Base-by-base conservation (phyloP, 2,329 filamentous ascomycete species). In the Clarireedia hainanense region DNA sequence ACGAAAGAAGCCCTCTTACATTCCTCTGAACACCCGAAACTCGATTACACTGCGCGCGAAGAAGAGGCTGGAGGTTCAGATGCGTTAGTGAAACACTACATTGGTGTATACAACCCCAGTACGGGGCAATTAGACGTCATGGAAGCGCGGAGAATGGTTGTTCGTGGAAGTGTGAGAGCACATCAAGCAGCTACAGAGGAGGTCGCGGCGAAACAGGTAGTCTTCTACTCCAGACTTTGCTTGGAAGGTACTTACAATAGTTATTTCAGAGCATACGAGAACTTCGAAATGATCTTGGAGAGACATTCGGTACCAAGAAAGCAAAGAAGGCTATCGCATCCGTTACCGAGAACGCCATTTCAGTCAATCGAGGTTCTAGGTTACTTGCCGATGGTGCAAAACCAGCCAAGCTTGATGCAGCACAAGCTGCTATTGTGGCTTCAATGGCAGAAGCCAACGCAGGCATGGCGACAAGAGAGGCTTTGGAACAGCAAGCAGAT, bases 251-350 rank as follows among this genome's bases (percentile, higher is more conserved):
- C 52, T 55, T 42, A 55, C 12, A 17, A 34, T 9, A 20, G 24
- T 36, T 20, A 26, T 5, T 57, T 17, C 63, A 85, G 81, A 79
- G 74, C 46, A 79, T 79, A 65, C 73, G 79, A 64, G 80, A 85
- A 27, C 80, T 80, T 67, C 81, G 81, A 63, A 85, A 83, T 63
- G 81, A 85, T 2, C 81, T 95, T 12, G 88, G 87, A 42, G 79
- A 88, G 64, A 83, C 86, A 34, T 95, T 95, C 66, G 89, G 89
- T 69, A 92, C 88, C 26, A 91, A 89, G 75, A 92, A 91, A 72
- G 86, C 89, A 23, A 87, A 85, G 76, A 92, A 91, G 73, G 86
- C 83, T 1, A 83, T 94, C 63, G 76, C 79, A 27, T 80, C 84
- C 55, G 77, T 80, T 60, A 83, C 83, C 2, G 78, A 88, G 64